Evolutionary conservation across 345 rosid genomes (phyloP).

Genomic region (Noccaea bulbosa): DNA sequence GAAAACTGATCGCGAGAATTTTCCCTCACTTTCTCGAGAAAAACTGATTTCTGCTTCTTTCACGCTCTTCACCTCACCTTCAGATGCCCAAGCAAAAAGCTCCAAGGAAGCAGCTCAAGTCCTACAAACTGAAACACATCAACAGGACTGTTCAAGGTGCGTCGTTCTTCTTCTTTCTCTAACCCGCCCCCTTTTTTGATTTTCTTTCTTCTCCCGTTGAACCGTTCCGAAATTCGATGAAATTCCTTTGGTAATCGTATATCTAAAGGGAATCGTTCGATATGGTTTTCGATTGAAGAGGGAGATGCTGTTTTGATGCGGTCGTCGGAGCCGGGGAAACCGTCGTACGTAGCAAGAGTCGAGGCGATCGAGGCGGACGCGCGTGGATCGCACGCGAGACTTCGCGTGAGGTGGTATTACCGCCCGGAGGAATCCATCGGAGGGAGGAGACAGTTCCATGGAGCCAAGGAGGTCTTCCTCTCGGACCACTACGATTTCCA

Average conservation of each 20-base stretch:
- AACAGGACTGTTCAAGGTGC: constrained; percentile 77
- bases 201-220: background rate
- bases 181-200: background rate
- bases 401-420: constrained; percentile 91
- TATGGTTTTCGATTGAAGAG: constrained; percentile 46
- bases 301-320: constrained; percentile 97
- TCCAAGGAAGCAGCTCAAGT: constrained; percentile 69
- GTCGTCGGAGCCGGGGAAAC: constrained; percentile 76
- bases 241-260: background rate
- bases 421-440: constrained; percentile 98
- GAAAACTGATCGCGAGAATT: constrained; percentile 20
- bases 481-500: constrained; percentile 88
- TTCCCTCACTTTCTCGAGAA: constrained; percentile 40
- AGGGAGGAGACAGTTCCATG: constrained; percentile 93
- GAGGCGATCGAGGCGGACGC: constrained; percentile 87
- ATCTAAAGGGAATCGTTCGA: background rate
- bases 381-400: constrained; percentile 76
- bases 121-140: constrained; percentile 75
- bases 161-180: constrained; percentile 7
- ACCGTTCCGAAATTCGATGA: background rate
- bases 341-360: constrained; percentile 87
- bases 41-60: background rate
- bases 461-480: constrained; percentile 91
- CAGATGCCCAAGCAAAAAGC: constrained; percentile 86
- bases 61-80: constrained; percentile 41